Base-by-base conservation (phyloP, 257 asterid species). In the Petrea volubilis region DNA sequence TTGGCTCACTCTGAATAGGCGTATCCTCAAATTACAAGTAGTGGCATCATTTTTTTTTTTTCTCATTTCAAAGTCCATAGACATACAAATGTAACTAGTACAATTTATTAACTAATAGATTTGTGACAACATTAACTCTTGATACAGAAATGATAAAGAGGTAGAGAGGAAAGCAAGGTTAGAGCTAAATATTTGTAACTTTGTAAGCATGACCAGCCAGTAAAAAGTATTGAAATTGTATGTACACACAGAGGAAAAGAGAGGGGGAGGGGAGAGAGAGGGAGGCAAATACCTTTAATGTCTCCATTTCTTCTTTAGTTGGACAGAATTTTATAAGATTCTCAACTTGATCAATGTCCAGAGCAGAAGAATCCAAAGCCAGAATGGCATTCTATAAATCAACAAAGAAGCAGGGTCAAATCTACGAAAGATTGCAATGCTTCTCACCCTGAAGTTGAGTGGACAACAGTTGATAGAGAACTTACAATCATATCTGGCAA, bases 311-410 rank as follows among this genome's bases (percentile, higher is more conserved):
- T 78, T 94, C 97, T 86, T 91, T 94, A 63, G 97, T 94, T 3
- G 98, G 98, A 74, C 97, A 89, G 64, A 94, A 94, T 70, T 94
- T 94, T 73, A 94, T 94, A 62, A 94, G 97, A 94, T 91, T 93
- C 83, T 93, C 98, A 82, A 93, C 97, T 87, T 93, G 98, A 86
- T 93, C 98, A 77, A 91, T 94, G 86, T 94, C 98, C 93, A 94
- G 74, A 34, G 89, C 83, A 53, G 96, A 79, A 47, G 98, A 87
- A 85, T 94, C 96, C 86, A 94, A 78, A 74, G 98, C 96, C 78
- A 94, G 81, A 75, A 94, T 81, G 62, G 96, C 96, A 72, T 80
- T 94, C 98, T 91, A 76, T 57, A 74, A 70, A 61, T 29, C 60
- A 81, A 78, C 29, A 61, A 70, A 5, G 46, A 55, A 64, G 68